Conservation (phyloP, 176 grass and related monocot species). For the Paspalum notatum region DNA sequence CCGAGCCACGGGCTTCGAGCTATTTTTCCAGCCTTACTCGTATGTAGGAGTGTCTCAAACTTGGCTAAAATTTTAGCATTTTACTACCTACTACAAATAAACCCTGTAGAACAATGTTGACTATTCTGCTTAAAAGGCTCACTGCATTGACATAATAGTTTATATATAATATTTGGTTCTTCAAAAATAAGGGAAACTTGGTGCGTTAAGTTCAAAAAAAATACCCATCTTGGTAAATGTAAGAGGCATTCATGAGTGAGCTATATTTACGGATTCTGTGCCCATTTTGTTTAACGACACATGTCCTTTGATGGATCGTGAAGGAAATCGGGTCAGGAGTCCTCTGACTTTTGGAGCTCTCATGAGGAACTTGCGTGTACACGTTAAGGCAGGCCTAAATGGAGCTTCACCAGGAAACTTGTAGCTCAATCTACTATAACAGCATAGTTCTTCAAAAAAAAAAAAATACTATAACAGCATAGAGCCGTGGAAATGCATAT, state of each 20-base stretch:
- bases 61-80: background rate
- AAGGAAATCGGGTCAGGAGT: background rate
- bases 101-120: background rate
- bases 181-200: background rate
- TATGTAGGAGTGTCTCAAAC: background rate
- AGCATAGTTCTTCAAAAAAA: no score
- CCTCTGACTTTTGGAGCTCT: background rate
- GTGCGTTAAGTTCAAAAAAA: background rate
- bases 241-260: background rate
- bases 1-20: no score
- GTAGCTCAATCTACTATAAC: background rate
- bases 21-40: no score
- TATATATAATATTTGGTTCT: background rate
- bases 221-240: background rate
- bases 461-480: background rate
- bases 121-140: background rate
- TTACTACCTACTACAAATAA: background rate
- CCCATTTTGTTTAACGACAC: background rate
- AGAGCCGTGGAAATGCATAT: no score
- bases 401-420: background rate
- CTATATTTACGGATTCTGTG: background rate
- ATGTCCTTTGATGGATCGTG: background rate
- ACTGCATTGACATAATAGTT: background rate
- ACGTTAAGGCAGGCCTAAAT: background rate
- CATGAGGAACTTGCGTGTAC: background rate